Evolutionary conservation across 805 yeast genomes (phyloP), one percentile per base, ranked within the genome.

Genomic region (Sungouiozyma ichnusensis): DNA sequence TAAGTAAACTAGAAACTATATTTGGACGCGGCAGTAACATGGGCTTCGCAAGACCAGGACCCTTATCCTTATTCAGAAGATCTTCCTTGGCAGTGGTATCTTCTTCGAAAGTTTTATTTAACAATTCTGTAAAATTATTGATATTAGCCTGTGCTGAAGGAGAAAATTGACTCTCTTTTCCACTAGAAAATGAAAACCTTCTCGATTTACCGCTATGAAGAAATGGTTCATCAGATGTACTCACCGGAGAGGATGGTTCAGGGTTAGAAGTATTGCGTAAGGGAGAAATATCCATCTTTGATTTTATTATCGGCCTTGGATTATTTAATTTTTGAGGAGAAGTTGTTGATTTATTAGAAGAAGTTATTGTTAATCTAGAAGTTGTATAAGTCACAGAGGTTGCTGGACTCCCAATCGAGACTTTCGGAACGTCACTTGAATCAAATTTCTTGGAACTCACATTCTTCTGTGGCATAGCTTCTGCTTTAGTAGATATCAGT

Each of bases 351-450:
- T 41, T 53, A 33, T 48, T 51, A 16, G 64, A 62, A 14, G 63
- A 57, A 16, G 55, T 47, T 6, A 60, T 60, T n/a, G 59, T 50
- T 15, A 62, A 61, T 42, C 66, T 55, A 1, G 66, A 62, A 1
- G 63, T 62, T 8, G 64, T 62, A 34, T 62, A 62, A 1, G 62
- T 48, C 3, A 58, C 60, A 1, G 66, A 62, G 1, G 64, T 49
- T 2, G 65, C 65, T 24, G 29, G 29, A 18, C 35, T 41, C 11
- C 29, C 29, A 6, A 24, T 7, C 11, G 41, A 20, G 3, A 33
- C 9, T 20, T 39, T 16, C 8, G 16, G 13, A 3, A 14, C 29
- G 8, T 35, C 20, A 19, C 8, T 18, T 3, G 18, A 18, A 18
- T 35, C 37, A 9, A 16, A 24, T 19, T 20, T 15, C 15, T 35